Base-by-base conservation (phyloP, 2,329 filamentous ascomycete species). In the Scopulariopsis brevicaulis region DNA sequence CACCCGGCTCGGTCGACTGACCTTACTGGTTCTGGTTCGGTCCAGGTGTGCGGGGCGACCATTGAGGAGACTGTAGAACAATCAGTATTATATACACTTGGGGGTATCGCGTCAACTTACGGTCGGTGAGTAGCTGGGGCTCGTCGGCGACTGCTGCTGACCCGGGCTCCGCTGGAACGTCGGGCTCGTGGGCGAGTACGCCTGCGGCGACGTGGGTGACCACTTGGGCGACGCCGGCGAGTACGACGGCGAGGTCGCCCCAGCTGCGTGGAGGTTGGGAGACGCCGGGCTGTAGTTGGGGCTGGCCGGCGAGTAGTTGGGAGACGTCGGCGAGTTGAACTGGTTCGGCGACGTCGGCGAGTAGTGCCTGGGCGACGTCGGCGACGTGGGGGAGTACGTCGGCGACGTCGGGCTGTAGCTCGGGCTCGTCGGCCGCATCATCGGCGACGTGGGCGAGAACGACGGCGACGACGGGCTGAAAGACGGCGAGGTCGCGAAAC, bases 251-350 rank as follows among this genome's bases (percentile, higher is more conserved):
- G 83, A 80, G 35, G 81, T 77, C 12, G 77, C 69, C 4, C 69
- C 70, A 35, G 63, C 64, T 55, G 62, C 72, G 66, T 70, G 76
- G 64, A 79, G 71, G 67, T 77, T 82, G 64, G 77, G 85, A 56
- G 81, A 86, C 3, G 84, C 82, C n/a, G 85, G 85, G 66, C 83
- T 87, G 72, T 89, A 90, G 66, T 79, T 84, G 58, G 86, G 86
- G 63, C 83, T 86, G 6, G 84, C 85, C 3, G 86, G 85, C 3
- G 84, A 86, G 71, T 89, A 90, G 60, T 78, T 83, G 43, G 87
- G 87, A 50, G 87, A 90, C 1, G 86, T 87, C 2, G 87, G 87
- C 56, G 87, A 90, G 67, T 85, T 85, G 75, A 89, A 90, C 67
- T 79, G 77, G 14, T 74, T 75, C 50, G 90, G 90, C 62, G 89